These are phyloP conservation scores for Plasmodium sp. DNA, from an alignment of 169 alveolate species.

Conservation along the genomic window DNA sequence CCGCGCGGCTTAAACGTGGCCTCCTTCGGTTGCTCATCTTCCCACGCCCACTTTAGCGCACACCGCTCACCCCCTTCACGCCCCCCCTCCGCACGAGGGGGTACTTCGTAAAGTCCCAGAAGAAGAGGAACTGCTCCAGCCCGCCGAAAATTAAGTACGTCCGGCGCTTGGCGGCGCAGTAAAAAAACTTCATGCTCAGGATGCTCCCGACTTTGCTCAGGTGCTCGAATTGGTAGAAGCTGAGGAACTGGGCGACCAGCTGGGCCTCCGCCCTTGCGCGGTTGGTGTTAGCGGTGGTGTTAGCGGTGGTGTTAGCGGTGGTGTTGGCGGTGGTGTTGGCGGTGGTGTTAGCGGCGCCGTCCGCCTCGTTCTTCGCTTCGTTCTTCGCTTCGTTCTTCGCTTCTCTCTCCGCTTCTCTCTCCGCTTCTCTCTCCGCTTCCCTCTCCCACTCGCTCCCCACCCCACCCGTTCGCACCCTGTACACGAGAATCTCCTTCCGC, in stretches of 20 bases:
- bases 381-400: too few relatives aligned
- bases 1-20: not conserved
- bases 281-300: too few relatives aligned
- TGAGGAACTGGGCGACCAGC: conserved; percentile 35
- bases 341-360: not conserved
- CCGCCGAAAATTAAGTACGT: conserved; percentile 65
- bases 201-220: conserved; percentile 67
- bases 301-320: not conserved
- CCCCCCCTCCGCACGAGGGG: conserved; percentile 7
- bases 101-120: conserved; percentile 53
- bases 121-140: conserved; percentile 63
- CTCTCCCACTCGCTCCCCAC: not conserved
- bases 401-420: too few relatives aligned
- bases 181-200: conserved; percentile 68
- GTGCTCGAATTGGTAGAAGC: conserved; percentile 50
- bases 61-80: not conserved
- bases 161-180: conserved; percentile 9
- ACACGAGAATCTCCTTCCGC: conserved; percentile 30
- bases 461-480: not conserved
- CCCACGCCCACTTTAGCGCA: not conserved
- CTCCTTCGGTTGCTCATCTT: not conserved
- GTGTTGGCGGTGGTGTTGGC: not conserved
- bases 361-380: too few relatives aligned
- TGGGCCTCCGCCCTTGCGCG: not conserved
- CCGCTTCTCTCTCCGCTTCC: too few relatives aligned